Conservation (phyloP, 495 filamentous ascomycete species). For the Tricharina praecox region DNA sequence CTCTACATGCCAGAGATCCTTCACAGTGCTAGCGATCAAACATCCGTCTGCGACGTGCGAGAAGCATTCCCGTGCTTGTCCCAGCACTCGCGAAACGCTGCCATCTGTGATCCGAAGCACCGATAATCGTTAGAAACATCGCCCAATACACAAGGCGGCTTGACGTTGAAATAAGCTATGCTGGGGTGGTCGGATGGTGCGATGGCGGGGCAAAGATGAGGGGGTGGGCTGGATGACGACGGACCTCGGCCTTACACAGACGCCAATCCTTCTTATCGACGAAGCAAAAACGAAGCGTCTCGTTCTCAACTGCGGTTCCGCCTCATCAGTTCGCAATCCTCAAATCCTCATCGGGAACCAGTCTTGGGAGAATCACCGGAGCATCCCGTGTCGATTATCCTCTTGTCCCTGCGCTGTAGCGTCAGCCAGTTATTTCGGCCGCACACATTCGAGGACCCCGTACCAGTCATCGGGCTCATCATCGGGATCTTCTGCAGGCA, state of each 20-base stretch:
- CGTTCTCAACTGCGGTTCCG: conserved; percentile 63
- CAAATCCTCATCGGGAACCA: too few relatives aligned
- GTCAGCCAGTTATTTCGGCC: conserved; percentile 14
- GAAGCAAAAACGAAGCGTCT: conserved; percentile 85
- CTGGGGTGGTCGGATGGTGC: background rate
- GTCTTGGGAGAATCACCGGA: conserved; percentile 44
- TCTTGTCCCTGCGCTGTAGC: conserved; percentile 54
- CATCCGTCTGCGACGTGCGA: conserved; percentile 36
- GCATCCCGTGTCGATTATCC: conserved; percentile 93
- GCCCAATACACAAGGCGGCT: background rate
- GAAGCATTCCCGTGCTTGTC: conserved; percentile 75
- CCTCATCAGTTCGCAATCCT: too few relatives aligned
- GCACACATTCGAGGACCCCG: conserved; percentile 19
- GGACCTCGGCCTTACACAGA: conserved; percentile 71
- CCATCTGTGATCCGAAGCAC: conserved; percentile 54
- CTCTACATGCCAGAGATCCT: too few relatives aligned
- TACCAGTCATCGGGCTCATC: conserved; percentile 96
- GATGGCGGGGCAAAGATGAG: background rate
- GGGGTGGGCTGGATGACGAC: conserved; percentile 27
- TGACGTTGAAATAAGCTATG: background rate
- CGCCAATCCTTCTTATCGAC: conserved; percentile 95
- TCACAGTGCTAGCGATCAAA: background rate
- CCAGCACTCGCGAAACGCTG: conserved; percentile 83
- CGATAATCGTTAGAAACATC: conserved; percentile 5
- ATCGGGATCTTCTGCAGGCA: conserved; percentile 38